These are phyloP conservation scores for Decorospora gaudefroyi DNA, from an alignment of 2,329 filamentous ascomycete genomes.

Conservation along the genomic window DNA sequence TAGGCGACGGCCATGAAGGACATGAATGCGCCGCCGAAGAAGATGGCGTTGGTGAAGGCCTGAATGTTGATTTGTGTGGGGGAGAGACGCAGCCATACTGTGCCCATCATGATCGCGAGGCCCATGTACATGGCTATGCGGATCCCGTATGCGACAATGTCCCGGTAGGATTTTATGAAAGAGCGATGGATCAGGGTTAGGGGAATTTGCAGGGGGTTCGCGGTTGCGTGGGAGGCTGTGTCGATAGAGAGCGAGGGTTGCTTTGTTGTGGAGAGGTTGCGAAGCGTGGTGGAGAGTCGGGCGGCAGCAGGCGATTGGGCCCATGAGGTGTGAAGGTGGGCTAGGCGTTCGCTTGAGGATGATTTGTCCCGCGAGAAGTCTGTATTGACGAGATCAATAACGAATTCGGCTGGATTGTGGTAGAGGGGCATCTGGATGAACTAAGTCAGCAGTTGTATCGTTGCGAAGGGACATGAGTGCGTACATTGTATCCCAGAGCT, in stretches of 20 bases:
- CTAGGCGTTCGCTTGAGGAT: conserved; percentile 56
- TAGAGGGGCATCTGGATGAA: conserved; percentile 64
- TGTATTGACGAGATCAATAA: conserved; percentile 77
- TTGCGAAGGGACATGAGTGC: neutral
- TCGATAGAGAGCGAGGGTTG: neutral
- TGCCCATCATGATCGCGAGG: conserved; percentile 85
- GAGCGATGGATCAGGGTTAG: conserved; percentile 73
- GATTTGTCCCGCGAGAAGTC: conserved; percentile 66
- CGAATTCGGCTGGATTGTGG: conserved; percentile 78
- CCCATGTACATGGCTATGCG: conserved; percentile 80
- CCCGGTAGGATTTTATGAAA: conserved; percentile 82
- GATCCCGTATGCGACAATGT: conserved; percentile 82
- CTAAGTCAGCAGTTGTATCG: neutral
- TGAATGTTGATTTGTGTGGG: conserved; percentile 74
- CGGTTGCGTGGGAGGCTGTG: conserved; percentile 27
- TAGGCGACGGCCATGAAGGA: conserved; percentile 70
- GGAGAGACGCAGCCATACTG: conserved; percentile 76
- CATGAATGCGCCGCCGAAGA: conserved; percentile 59
- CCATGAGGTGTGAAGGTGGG: conserved; percentile 63
- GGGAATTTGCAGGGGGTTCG: conserved; percentile 58
- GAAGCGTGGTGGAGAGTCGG: conserved; percentile 30
- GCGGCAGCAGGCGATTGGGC: conserved; percentile 51
- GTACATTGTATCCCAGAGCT: conserved; percentile 55
- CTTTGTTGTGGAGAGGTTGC: conserved; percentile 7
- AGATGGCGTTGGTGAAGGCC: conserved; percentile 79